Percentiles rank a stretch among this genome's conserved stretches.
phyloP scores from a whole-genome alignment of 768 basidiomycete genomes.

The Suillus variegatus region DNA sequence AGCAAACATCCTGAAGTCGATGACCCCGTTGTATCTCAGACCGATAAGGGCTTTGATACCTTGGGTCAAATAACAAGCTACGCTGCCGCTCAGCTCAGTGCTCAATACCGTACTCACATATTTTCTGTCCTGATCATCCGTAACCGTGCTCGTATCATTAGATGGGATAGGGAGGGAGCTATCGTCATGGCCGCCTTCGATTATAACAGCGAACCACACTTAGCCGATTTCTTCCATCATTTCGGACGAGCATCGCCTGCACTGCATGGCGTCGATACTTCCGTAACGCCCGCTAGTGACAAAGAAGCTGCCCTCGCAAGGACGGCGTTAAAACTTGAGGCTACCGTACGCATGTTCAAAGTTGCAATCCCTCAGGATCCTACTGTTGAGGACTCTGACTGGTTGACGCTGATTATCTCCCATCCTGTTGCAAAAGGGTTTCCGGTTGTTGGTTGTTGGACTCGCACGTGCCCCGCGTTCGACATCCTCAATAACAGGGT shows the following conservation, averaged over 20 bases:
- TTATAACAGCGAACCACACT: slow-evolving; percentile 15
- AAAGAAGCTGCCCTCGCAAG: slow-evolving; percentile 7
- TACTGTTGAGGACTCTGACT: background rate
- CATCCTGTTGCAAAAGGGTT: background rate
- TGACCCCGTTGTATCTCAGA: background rate
- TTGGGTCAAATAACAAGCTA: slow-evolving; percentile 22
- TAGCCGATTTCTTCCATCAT: slow-evolving; percentile 25
- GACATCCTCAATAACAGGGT: background rate
- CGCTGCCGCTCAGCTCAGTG: slow-evolving; percentile 16
- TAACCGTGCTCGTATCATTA: slow-evolving; percentile 12
- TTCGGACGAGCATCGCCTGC: slow-evolving; percentile 18
- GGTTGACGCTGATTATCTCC: background rate
- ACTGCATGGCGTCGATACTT: slow-evolving; percentile 26
- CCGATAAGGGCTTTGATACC: slow-evolving; percentile 8
- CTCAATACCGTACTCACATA: slow-evolving; percentile 20
- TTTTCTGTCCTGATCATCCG: slow-evolving; percentile 18
- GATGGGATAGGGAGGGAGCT: slow-evolving; percentile 18
- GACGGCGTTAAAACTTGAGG: background rate
- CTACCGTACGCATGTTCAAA: background rate
- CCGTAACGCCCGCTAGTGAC: slow-evolving; percentile 14
- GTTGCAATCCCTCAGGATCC: background rate
- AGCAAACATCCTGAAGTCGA: background rate
- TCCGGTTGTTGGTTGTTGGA: background rate
- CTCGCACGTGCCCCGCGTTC: background rate
- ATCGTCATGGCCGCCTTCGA: slow-evolving; percentile 21